Evolutionary conservation across 768 basidiomycete species (phyloP), one percentile per base, ranked within the genome.

Genomic region (Boletus pseudopeckii): DNA sequence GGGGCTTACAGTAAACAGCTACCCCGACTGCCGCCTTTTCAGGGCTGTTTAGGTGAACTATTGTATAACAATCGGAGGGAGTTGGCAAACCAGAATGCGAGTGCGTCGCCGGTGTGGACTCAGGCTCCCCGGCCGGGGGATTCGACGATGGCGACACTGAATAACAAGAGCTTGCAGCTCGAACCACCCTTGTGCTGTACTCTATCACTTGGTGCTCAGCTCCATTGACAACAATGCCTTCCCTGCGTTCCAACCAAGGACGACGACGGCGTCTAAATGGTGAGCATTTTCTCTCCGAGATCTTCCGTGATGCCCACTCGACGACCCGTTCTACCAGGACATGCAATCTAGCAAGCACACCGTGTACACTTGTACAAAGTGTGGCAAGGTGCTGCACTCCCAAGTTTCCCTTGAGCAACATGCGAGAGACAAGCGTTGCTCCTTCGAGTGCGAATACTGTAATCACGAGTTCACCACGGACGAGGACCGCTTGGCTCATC

Each of bases 361-460:
- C 22, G 2, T 9, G 28, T 22, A 36, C 20, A 2, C 4, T 30
- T 65, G 64, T 50, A 36, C 0, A 38, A 2, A 3, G 9, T 67
- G 64, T 41, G 14, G 13, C 54, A 51, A 38, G 18, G 20, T 5
- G 11, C 8, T 66, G 11, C 4, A 2, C 2, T 55, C 55, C 7
- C 26, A 56, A 43, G 18, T 36, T 9, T 52, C 49, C n/a, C 62
- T 64, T 34, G 52, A 64, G 5, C 54, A 62, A 8, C 65, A 66
- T 33, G 43, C 4, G 1, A 32, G 3, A 13, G 50, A 52, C 40
- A 64, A 51, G 14, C 64, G 66, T 46, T 0, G 17, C 22, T 3
- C 0, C 20, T 51, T 62, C 28, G 47, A 57, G 41, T 69, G 67
- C 20, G 7, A n/a, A 7, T 34, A 60, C 30, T 67, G 67, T 11